These are phyloP conservation scores for Diaporthe ampelina DNA, from an alignment of 2,329 filamentous ascomycete species.

Conservation along the genomic window DNA sequence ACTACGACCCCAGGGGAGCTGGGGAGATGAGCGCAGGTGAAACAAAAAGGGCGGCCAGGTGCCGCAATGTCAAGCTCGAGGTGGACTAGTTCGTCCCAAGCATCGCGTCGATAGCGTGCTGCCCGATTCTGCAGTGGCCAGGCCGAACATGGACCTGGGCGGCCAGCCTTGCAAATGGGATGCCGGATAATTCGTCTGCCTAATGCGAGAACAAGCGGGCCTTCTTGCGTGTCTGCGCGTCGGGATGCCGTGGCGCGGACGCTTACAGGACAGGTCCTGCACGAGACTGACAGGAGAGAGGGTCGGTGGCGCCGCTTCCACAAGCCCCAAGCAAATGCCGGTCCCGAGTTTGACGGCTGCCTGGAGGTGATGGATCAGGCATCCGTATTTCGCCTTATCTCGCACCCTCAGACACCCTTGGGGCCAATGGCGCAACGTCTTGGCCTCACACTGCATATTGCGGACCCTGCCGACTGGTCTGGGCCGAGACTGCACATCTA, in stretches of 20 bases:
- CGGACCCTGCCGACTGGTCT: slow-evolving; percentile 13
- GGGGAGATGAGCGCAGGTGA: slow-evolving; percentile 25
- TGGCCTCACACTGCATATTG: not conserved
- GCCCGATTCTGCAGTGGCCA: slow-evolving; percentile 7
- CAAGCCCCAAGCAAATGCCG: slow-evolving; percentile 25
- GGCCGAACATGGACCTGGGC: slow-evolving; percentile 31
- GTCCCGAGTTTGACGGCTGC: slow-evolving; percentile 32
- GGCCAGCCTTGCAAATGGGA: slow-evolving; percentile 29
- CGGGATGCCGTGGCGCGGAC: slow-evolving; percentile 24
- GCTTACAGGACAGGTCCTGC: slow-evolving; percentile 15
- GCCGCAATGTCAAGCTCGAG: not conserved
- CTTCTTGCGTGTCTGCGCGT: slow-evolving; percentile 14
- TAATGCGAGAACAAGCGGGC: slow-evolving; percentile 27
- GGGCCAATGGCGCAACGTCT: not conserved
- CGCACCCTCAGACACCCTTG: not conserved
- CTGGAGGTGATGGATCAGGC: slow-evolving; percentile 33
- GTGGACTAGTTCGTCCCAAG: slow-evolving; percentile 15
- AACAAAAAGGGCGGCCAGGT: slow-evolving; percentile 18
- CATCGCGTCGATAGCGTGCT: slow-evolving; percentile 22
- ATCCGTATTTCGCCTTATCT: slow-evolving; percentile 24
- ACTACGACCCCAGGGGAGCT: slow-evolving; percentile 4
- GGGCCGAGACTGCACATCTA: not conserved
- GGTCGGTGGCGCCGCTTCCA: slow-evolving; percentile 27
- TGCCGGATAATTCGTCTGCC: slow-evolving; percentile 32
- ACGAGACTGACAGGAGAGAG: slow-evolving; percentile 2